Percentiles rank a stretch among this genome's conserved stretches.
phyloP scores from a whole-genome alignment of 371 early-diverging fungal genomes.

The Coemansia sp. region DNA sequence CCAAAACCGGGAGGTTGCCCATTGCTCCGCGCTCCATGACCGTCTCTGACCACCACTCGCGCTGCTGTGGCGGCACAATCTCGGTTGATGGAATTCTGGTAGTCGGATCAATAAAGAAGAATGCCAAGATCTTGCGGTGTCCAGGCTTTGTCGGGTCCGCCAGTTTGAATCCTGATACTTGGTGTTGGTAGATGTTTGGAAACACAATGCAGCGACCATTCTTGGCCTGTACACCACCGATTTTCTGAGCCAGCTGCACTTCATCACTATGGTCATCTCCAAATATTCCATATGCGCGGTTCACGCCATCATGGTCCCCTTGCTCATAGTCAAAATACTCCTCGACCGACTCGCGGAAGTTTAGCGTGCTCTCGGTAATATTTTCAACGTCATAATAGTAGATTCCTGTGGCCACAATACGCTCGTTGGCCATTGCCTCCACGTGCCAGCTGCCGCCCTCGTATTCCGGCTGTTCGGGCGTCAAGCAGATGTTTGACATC shows the following conservation, averaged over 20 bases:
- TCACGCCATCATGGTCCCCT: constrained; percentile 16
- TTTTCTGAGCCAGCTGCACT: constrained; percentile 33
- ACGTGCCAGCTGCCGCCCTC: constrained; percentile 64
- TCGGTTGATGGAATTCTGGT: constrained; percentile 28
- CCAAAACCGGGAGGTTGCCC: constrained; percentile 11
- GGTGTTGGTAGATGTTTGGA: constrained; percentile 67
- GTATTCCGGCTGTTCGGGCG: constrained; percentile 60
- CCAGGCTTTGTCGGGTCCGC: constrained; percentile 57
- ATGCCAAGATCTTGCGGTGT: constrained; percentile 56
- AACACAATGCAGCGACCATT: constrained; percentile 59
- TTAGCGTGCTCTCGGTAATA: constrained; percentile 52
- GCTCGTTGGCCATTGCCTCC: constrained; percentile 64
- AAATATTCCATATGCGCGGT: constrained; percentile 26
- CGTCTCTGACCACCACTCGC: constrained; percentile 21
- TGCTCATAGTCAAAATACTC: constrained; percentile 22
- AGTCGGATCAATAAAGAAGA: constrained; percentile 53
- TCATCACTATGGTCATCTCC: neutral
- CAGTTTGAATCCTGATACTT: constrained; percentile 49
- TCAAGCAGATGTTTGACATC: constrained; percentile 59
- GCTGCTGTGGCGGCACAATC: constrained; percentile 35
- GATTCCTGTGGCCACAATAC: constrained; percentile 63
- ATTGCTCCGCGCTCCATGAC: neutral
- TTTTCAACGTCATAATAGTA: constrained; percentile 62
- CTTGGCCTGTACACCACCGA: constrained; percentile 47
- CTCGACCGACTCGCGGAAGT: constrained; percentile 23